Evolutionary conservation across 2,329 filamentous ascomycete species (phyloP).

Genomic region (Dactylonectria macrodidyma): DNA sequence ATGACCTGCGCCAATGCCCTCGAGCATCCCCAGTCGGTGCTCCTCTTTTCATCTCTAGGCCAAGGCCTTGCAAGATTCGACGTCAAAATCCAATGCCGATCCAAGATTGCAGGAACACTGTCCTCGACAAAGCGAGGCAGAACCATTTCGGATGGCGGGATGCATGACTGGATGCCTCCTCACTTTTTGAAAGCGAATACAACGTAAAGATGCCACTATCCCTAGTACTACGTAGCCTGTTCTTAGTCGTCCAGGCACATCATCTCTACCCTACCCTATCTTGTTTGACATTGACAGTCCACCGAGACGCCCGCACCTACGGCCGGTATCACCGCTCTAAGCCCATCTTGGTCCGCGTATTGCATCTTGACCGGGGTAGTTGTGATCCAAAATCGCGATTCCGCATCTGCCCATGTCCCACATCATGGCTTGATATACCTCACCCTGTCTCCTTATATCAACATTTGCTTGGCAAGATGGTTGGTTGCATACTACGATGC

Average conservation of each 20-base stretch:
- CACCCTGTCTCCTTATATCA: neutral
- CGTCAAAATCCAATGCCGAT: neutral
- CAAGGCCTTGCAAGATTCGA: neutral
- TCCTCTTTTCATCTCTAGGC: slow-evolving; percentile 30
- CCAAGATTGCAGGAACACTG: slow-evolving; percentile 6
- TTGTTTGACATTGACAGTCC: slow-evolving; percentile 30
- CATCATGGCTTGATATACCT: slow-evolving; percentile 18
- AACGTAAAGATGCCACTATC: neutral
- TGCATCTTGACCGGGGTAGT: neutral
- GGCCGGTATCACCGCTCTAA: slow-evolving; percentile 3
- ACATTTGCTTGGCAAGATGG: slow-evolving; percentile 3
- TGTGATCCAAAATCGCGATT: slow-evolving; percentile 3
- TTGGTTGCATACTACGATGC: slow-evolving; percentile 2
- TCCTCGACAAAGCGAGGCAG: slow-evolving; percentile 8
- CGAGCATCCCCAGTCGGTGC: slow-evolving; percentile 10
- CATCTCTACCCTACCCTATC: slow-evolving; percentile 19
- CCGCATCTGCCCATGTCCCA: slow-evolving; percentile 13
- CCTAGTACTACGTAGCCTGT: neutral
- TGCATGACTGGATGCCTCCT: slow-evolving; percentile 3
- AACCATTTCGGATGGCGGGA: slow-evolving; percentile 1
- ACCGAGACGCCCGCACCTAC: slow-evolving; percentile 12
- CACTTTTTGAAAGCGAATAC: neutral
- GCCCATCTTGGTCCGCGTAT: slow-evolving; percentile 13
- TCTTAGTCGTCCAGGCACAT: slow-evolving; percentile 1
- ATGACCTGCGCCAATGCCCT: slow-evolving; percentile 19